Conservation (phyloP, 164 flowering plant species). For the Vitis amurensis region DNA sequence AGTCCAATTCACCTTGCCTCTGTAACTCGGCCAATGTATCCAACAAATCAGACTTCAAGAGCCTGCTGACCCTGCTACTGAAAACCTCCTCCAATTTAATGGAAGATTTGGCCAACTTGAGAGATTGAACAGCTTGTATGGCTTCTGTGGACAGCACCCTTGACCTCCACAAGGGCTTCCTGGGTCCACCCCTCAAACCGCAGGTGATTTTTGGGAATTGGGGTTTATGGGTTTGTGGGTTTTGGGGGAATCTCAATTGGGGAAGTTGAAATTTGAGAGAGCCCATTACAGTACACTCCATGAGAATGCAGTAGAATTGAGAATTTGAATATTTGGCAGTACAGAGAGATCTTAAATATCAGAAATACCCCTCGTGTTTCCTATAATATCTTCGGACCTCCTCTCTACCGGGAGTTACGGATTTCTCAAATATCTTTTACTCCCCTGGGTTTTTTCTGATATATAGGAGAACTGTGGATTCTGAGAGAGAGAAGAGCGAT, state of each 20-base stretch:
- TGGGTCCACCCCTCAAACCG: conserved; percentile 52
- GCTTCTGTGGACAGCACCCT: conserved; percentile 69
- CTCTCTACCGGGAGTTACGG: no score
- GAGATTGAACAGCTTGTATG: conserved; percentile 73
- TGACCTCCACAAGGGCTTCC: conserved; percentile 62
- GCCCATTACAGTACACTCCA: conserved; percentile 1
- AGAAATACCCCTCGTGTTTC: no score
- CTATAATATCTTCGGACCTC: no score
- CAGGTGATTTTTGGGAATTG: conserved; percentile 20
- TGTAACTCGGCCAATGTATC: conserved; percentile 62
- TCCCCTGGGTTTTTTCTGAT: no score
- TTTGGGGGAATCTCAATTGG: not conserved
- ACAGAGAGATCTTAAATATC: no score
- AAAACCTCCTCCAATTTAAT: conserved; percentile 48
- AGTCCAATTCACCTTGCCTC: conserved; percentile 69
- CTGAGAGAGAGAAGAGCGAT: conserved; percentile 16
- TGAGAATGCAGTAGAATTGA: not conserved
- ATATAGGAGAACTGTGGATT: no score
- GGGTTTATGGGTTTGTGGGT: not conserved
- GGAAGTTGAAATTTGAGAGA: conserved; percentile 5
- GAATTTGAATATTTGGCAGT: no score
- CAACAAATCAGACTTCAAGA: conserved; percentile 65
- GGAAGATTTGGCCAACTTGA: conserved; percentile 62
- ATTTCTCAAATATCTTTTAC: no score
- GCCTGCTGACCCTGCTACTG: conserved; percentile 43